These are phyloP conservation scores for Favolaschia claudopus DNA, from an alignment of 768 basidiomycete genomes.

Conservation along the genomic window DNA sequence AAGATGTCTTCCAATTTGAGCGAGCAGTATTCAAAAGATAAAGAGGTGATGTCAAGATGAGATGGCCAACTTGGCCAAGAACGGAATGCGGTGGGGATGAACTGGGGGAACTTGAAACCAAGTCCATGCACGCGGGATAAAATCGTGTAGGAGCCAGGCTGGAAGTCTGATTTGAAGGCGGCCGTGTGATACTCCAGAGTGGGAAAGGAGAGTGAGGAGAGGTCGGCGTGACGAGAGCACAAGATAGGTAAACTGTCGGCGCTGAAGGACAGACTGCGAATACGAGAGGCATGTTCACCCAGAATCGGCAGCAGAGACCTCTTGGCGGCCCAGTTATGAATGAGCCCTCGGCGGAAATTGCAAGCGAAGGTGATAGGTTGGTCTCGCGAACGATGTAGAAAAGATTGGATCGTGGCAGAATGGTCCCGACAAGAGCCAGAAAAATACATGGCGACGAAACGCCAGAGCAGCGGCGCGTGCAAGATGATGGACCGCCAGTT, in stretches of 20 bases:
- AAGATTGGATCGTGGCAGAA: conserved; percentile 1
- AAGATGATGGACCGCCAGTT: conserved; percentile 14
- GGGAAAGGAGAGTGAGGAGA: neutral
- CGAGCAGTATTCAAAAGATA: conserved; percentile 11
- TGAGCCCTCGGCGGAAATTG: neutral
- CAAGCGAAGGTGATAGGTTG: neutral
- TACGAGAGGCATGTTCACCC: neutral
- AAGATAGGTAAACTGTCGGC: neutral
- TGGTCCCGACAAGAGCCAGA: neutral
- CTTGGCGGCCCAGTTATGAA: neutral
- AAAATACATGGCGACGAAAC: neutral
- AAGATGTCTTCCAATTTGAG: conserved; percentile 7
- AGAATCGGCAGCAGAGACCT: neutral
- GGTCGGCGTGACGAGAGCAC: neutral
- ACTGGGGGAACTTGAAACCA: neutral
- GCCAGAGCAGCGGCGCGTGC: conserved; percentile 12
- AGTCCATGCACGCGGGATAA: neutral
- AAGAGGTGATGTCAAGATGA: conserved; percentile 1
- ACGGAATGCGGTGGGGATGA: neutral
- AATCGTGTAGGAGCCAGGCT: neutral
- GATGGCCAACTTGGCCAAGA: neutral
- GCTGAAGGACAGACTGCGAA: neutral
- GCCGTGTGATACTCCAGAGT: conserved; percentile 3
- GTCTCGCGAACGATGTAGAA: conserved; percentile 14
- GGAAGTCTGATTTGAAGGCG: neutral